These are phyloP conservation scores for Friedmanniomyces simplex DNA, from an alignment of 495 filamentous ascomycete species.

Conservation along the genomic window DNA sequence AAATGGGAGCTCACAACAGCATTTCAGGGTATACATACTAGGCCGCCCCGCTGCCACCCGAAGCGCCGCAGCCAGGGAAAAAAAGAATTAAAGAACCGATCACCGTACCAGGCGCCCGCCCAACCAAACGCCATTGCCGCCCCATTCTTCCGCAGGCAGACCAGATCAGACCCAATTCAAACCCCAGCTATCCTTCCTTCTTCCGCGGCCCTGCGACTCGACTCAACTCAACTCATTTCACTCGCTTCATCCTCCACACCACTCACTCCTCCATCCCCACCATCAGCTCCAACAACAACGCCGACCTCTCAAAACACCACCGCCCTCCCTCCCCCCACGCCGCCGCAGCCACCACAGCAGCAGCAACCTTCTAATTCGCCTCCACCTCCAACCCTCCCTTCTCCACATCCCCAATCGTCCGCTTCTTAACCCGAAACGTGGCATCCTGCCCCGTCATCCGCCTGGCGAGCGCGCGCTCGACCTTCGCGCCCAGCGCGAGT, in stretches of 20 bases:
- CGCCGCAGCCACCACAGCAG: too few relatives aligned
- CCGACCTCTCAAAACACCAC: background rate
- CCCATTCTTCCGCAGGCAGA: background rate
- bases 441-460: slow-evolving; percentile 91
- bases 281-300: background rate
- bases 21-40: slow-evolving; percentile 1
- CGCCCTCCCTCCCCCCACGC: background rate
- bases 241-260: background rate
- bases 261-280: background rate
- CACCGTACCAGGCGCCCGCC: background rate
- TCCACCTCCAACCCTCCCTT: slow-evolving; percentile 16
- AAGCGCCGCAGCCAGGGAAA: background rate
- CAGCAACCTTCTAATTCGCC: slow-evolving; percentile 16
- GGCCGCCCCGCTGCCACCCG: background rate
- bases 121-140: background rate
- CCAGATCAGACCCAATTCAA: background rate
- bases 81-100: background rate
- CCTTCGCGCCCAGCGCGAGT: slow-evolving; percentile 82
- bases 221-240: too few relatives aligned
- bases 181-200: background rate
- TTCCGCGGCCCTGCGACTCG: too few relatives aligned
- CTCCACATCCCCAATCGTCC: slow-evolving; percentile 7
- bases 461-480: slow-evolving; percentile 81
- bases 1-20: background rate
- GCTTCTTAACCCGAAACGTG: slow-evolving; percentile 44